Conservation (phyloP, 2,329 filamentous ascomycete species). For the Cladosporium sp. region DNA sequence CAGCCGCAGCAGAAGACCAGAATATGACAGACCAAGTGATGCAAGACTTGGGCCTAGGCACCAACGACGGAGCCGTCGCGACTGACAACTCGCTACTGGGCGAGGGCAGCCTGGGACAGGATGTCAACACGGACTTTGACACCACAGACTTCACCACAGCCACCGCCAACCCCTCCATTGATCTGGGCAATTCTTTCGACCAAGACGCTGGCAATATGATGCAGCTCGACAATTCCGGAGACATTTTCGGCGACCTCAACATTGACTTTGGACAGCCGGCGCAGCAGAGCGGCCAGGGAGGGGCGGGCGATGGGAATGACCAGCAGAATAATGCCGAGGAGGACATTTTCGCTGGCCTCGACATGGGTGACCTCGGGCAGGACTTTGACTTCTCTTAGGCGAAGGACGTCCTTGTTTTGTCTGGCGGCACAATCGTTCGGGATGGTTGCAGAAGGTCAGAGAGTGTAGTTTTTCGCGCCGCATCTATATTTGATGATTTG, state of each 20-base stretch:
- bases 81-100: slow-evolving; percentile 4
- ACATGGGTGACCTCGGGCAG: slow-evolving; percentile 29
- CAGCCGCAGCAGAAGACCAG: slow-evolving; percentile 23
- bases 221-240: slow-evolving; percentile 15
- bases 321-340: slow-evolving; percentile 33
- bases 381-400: slow-evolving; percentile 29
- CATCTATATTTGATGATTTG: no score
- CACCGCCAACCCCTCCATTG: slow-evolving; percentile 18
- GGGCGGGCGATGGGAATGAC: slow-evolving; percentile 21
- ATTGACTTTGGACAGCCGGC: slow-evolving; percentile 24
- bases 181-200: slow-evolving; percentile 18
- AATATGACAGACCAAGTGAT: slow-evolving; percentile 30
- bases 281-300: slow-evolving; percentile 17
- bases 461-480: no score
- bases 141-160: slow-evolving; percentile 17
- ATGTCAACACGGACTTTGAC: slow-evolving; percentile 15
- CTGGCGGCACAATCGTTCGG: not conserved
- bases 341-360: slow-evolving; percentile 41
- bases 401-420: not conserved
- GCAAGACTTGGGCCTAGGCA: slow-evolving; percentile 29
- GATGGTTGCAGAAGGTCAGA: no score
- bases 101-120: slow-evolving; percentile 8
- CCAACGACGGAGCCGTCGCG: not conserved
- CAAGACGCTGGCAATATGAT: slow-evolving; percentile 22
- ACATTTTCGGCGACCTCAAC: slow-evolving; percentile 26